Evolutionary conservation across 768 basidiomycete genomes (phyloP).

Genomic region (Paxillus rubicundulus): DNA sequence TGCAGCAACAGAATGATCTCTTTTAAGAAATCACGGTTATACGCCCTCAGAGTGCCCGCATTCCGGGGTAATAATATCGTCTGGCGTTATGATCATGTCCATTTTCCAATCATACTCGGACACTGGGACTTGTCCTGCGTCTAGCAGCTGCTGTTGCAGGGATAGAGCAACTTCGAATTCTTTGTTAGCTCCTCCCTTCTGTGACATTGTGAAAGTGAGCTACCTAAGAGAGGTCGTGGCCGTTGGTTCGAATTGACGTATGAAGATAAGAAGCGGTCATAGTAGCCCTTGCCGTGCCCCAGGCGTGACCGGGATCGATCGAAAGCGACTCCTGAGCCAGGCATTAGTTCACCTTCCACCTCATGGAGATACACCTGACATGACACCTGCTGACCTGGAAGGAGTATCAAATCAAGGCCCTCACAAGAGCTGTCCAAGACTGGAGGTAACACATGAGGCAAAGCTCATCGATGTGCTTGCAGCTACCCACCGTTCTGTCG

Average conservation of each 20-base stretch:
- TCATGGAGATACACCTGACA: slow-evolving; percentile 6
- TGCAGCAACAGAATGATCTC: slow-evolving; percentile 11
- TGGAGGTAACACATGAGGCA: slow-evolving; percentile 11
- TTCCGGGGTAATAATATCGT: slow-evolving; percentile 32
- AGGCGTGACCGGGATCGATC: slow-evolving; percentile 66
- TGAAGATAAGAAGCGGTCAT: slow-evolving; percentile 66
- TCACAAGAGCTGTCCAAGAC: slow-evolving; percentile 35
- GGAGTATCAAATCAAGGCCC: slow-evolving; percentile 58
- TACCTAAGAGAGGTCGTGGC: slow-evolving; percentile 59
- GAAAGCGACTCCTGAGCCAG: slow-evolving; percentile 64
- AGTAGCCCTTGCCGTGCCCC: slow-evolving; percentile 83
- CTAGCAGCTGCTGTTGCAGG: slow-evolving; percentile 60
- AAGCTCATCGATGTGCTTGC: slow-evolving; percentile 2
- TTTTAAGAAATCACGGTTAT: slow-evolving; percentile 18
- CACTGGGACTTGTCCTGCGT: slow-evolving; percentile 49
- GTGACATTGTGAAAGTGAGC: slow-evolving; percentile 18
- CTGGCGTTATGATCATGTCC: slow-evolving; percentile 56
- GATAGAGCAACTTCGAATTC: slow-evolving; percentile 56
- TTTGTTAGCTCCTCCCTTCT: slow-evolving; percentile 13
- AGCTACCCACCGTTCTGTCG: slow-evolving; percentile 51
- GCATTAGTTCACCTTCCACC: slow-evolving; percentile 6
- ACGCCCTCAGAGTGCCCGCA: slow-evolving; percentile 12
- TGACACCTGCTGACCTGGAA: slow-evolving; percentile 51
- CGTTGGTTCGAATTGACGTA: slow-evolving; percentile 44
- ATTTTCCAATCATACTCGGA: slow-evolving; percentile 61